Base-by-base conservation (phyloP, 1,284 basidiomycete genomes). In the Thelephora terrestris region DNA sequence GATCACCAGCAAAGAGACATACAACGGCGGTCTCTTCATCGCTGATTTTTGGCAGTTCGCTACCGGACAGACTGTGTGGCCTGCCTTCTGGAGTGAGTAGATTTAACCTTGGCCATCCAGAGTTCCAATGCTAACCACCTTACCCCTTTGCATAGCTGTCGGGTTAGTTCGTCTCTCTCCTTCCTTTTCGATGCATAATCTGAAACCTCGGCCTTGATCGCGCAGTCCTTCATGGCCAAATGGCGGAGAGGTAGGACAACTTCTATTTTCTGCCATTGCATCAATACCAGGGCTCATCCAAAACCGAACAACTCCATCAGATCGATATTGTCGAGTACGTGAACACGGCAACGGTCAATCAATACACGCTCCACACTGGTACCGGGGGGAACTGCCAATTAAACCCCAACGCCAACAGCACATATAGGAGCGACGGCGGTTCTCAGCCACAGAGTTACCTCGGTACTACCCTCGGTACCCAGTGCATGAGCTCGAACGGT, bases 21-120 rank as follows among this genome's bases (percentile, higher is more conserved):
- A 81, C 62, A 75, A 69, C 27, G 68, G 73, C 20, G 88, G 88
- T 2, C 69, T 93, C 23, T 84, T 91, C 64, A 77, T 93, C 51
- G 73, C 85, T n/a, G 88, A 92, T 61, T 74, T 91, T 52, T 68
- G 64, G 47, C 64, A 76, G 14, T 87, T 89, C 80, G 87, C 90
- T 2, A 74, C 78, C 57, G 89, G 89, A 0, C 90, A 86, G 62
- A 76, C 77, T 40, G 76, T 82, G 37, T 92, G 89, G 89, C 89
- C 88, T 46, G 88, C 89, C 23, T 88, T 73, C 57, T 74, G 64
- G 76, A 67, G 39, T 42, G 25, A 6, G 39, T 42, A 23, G n/a
- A 25, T 6, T 20, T 14, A 36, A 18, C 29, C 6, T 32, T 9
- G 25, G 43, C 23, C 9, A 24, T 34, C 52, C 32, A 27, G 18